phyloP scores from a whole-genome alignment of 129 eudicot genomes.

The Scalesia atractyloides region DNA sequence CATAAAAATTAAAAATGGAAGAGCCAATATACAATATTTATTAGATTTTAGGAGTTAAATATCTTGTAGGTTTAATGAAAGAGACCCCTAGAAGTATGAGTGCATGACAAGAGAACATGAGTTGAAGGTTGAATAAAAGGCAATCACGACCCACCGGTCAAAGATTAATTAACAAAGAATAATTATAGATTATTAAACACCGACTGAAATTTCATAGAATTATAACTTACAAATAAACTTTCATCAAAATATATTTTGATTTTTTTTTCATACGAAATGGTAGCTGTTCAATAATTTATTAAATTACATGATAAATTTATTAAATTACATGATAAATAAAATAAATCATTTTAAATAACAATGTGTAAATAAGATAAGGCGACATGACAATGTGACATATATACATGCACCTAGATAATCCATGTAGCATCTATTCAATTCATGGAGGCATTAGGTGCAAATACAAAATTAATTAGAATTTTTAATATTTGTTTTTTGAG shows the following conservation, averaged over 20 bases:
- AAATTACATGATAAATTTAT: not conserved
- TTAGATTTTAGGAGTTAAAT: not conserved
- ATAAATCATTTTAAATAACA: not conserved
- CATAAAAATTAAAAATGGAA: too few relatives aligned
- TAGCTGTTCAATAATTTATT: not conserved
- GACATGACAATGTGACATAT: slow-evolving; percentile 5
- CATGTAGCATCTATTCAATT: slow-evolving; percentile 4
- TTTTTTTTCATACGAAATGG: not conserved
- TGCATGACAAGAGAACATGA: slow-evolving; percentile 32
- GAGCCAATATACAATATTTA: not conserved
- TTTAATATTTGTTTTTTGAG: not conserved
- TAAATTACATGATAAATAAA: not conserved
- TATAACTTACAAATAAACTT: not conserved
- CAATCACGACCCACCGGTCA: slow-evolving; percentile 17
- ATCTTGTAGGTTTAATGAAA: slow-evolving; percentile 23
- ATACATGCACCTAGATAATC: slow-evolving; percentile 4
- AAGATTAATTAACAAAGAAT: not conserved
- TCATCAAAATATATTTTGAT: not conserved
- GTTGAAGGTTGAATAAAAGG: slow-evolving; percentile 22
- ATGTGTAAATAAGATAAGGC: not conserved
- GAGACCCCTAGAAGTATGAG: slow-evolving; percentile 17
- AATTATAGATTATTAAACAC: not conserved
- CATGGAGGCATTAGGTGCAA: slow-evolving; percentile 3
- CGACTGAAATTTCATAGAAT: not conserved
- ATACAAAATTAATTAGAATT: not conserved